Conservation (phyloP, 2,329 filamentous ascomycete genomes). For the Cladorrhinum sp. region DNA sequence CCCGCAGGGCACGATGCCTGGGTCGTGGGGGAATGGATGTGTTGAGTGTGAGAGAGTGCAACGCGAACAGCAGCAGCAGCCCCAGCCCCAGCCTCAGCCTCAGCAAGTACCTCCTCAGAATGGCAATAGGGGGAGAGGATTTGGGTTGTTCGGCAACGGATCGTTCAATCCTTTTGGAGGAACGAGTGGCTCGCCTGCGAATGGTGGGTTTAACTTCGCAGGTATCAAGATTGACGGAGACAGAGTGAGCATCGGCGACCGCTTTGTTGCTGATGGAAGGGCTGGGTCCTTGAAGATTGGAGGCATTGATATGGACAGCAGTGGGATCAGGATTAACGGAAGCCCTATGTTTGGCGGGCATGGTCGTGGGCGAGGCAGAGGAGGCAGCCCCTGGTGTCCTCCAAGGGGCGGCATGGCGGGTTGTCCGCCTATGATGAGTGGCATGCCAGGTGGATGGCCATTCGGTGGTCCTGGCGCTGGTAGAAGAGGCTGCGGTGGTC, state of each 20-base stretch:
- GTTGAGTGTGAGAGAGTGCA: background rate
- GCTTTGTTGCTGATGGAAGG: slow-evolving; percentile 41
- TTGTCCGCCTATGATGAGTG: background rate
- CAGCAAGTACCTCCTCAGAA: slow-evolving; percentile 7
- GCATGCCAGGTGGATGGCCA: slow-evolving; percentile 2
- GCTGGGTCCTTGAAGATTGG: slow-evolving; percentile 44
- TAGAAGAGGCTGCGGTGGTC: slow-evolving; percentile 6
- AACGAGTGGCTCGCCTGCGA: background rate
- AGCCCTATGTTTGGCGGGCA: slow-evolving; percentile 23
- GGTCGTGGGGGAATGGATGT: slow-evolving; percentile 30
- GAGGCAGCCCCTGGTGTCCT: background rate
- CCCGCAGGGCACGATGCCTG: slow-evolving; percentile 29
- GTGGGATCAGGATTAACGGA: slow-evolving; percentile 30
- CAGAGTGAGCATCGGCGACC: slow-evolving; percentile 41
- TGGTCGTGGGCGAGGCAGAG: background rate
- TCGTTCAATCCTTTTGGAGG: background rate
- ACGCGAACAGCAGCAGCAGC: background rate
- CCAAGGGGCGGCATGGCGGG: slow-evolving; percentile 9
- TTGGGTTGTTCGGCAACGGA: slow-evolving; percentile 10
- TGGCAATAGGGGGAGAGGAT: slow-evolving; percentile 6
- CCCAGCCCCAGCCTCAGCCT: background rate
- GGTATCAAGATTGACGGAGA: slow-evolving; percentile 44
- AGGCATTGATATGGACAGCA: slow-evolving; percentile 40
- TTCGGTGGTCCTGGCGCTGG: slow-evolving; percentile 12
- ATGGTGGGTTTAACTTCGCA: slow-evolving; percentile 34